Evolutionary conservation across 768 basidiomycete species (phyloP).

Genomic region (Phaffia australis): DNA sequence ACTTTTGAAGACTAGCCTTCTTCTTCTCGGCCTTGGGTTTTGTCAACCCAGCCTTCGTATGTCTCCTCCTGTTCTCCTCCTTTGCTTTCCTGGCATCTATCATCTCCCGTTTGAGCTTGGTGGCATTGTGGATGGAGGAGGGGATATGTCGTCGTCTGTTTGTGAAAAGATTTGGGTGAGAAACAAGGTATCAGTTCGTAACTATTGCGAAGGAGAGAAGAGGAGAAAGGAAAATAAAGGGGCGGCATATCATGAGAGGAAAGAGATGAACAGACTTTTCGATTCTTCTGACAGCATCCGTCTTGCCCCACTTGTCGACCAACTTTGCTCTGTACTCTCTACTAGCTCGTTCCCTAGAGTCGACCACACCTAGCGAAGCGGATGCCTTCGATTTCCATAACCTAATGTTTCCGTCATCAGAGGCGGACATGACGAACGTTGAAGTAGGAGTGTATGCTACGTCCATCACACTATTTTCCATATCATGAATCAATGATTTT

Average conservation of each 20-base stretch:
- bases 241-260: too few relatives aligned
- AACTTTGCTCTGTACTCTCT: conserved; percentile 87
- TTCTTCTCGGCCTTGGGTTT: conserved; percentile 89
- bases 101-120: conserved; percentile 84
- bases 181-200: too few relatives aligned
- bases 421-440: conserved; percentile 78
- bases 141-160: conserved; percentile 69
- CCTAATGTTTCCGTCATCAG: conserved; percentile 88
- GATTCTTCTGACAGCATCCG: conserved; percentile 67
- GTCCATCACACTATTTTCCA: conserved; percentile 64
- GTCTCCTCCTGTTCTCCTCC: conserved; percentile 82
- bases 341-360: conserved; percentile 75
- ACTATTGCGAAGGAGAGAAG: conserved; percentile 1
- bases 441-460: conserved; percentile 81
- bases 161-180: not conserved
- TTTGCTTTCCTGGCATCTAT: conserved; percentile 77
- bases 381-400: conserved; percentile 91
- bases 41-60: conserved; percentile 69
- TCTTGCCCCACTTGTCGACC: conserved; percentile 77
- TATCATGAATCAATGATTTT: not conserved
- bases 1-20: conserved; percentile 37
- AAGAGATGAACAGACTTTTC: conserved; percentile 49
- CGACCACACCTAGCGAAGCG: conserved; percentile 81
- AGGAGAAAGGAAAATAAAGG: not conserved
- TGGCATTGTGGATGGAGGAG: conserved; percentile 77